These are phyloP conservation scores for Sugiyamaella grinbergsii DNA, from an alignment of 1,139 yeast species.

Conservation along the genomic window DNA sequence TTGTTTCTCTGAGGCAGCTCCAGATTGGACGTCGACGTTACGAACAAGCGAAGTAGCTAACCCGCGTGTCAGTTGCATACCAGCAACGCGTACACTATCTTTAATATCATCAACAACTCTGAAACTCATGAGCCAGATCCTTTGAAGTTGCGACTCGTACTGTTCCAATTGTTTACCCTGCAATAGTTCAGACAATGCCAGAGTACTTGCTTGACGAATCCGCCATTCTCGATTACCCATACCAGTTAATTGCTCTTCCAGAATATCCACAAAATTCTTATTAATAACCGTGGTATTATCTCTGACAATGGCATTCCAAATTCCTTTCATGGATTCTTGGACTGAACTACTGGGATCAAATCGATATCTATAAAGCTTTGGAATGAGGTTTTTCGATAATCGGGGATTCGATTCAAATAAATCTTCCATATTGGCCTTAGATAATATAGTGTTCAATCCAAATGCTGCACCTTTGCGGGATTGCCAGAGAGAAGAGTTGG, in stretches of 20 bases:
- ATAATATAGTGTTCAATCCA: slow-evolving; percentile 82
- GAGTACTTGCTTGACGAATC: slow-evolving; percentile 83
- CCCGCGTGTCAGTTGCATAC: slow-evolving; percentile 64
- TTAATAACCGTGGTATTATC: slow-evolving; percentile 61
- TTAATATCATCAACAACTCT: slow-evolving; percentile 92
- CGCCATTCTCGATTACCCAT: slow-evolving; percentile 93
- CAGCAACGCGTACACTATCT: slow-evolving; percentile 88
- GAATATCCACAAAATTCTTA: slow-evolving; percentile 58
- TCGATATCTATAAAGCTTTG: slow-evolving; percentile 79
- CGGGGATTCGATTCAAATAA: slow-evolving; percentile 57
- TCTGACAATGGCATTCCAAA: slow-evolving; percentile 75
- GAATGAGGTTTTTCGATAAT: slow-evolving; percentile 65
- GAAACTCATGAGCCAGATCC: slow-evolving; percentile 86
- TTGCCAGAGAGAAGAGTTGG: slow-evolving; percentile 87
- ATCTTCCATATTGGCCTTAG: slow-evolving; percentile 72
- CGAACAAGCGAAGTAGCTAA: slow-evolving; percentile 66
- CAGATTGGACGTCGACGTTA: slow-evolving; percentile 50
- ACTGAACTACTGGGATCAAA: slow-evolving; percentile 83
- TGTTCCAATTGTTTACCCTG: slow-evolving; percentile 58
- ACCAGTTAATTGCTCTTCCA: slow-evolving; percentile 64
- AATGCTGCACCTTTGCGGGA: slow-evolving; percentile 93
- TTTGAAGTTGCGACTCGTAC: slow-evolving; percentile 59
- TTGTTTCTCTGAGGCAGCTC: slow-evolving; percentile 45
- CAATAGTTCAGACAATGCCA: slow-evolving; percentile 71
- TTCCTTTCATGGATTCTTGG: slow-evolving; percentile 79